These are phyloP conservation scores for Teratosphaeriaceae sp. DNA, from an alignment of 2,329 filamentous ascomycete genomes.

Conservation along the genomic window DNA sequence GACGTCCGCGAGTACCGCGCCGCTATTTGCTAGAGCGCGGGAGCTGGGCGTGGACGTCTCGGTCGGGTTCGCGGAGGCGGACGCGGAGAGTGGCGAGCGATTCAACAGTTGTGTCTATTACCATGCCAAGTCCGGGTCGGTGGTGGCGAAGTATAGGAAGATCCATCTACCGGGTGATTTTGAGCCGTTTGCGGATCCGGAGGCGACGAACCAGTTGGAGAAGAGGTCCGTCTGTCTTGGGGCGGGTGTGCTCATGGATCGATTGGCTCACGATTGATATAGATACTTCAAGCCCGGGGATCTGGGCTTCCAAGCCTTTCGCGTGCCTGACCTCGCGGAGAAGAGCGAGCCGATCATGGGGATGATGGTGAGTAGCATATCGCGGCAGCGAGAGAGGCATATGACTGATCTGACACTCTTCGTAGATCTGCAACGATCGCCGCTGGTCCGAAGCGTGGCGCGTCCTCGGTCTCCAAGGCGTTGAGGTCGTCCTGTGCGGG, in stretches of 20 bases:
- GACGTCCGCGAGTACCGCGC: constrained; percentile 36
- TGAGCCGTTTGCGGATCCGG: constrained; percentile 41
- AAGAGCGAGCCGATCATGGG: constrained; percentile 42
- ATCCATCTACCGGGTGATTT: constrained; percentile 47
- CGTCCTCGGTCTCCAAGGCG: constrained; percentile 44
- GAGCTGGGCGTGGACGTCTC: constrained; percentile 44
- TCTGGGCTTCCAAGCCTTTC: constrained; percentile 47
- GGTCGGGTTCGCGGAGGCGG: constrained; percentile 47
- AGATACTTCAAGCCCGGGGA: constrained; percentile 49
- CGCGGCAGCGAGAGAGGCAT: no score
- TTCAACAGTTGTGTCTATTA: constrained; percentile 49
- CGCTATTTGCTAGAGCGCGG: constrained; percentile 43
- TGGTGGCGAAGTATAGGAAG: constrained; percentile 48
- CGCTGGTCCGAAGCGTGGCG: constrained; percentile 50
- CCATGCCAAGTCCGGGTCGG: constrained; percentile 35
- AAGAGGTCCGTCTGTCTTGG: no score
- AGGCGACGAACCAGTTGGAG: constrained; percentile 47
- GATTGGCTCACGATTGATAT: no score
- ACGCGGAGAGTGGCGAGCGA: constrained; percentile 35
- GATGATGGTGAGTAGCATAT: constrained; percentile 39
- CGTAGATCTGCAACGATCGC: constrained; percentile 49
- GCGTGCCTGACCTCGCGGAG: constrained; percentile 37
- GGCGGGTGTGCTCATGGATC: no score
- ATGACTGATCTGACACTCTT: no score
- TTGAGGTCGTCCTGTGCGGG: constrained; percentile 43